phyloP scores from a whole-genome alignment of 2,329 filamentous ascomycete species.

The Pseudopyrenochaeta lycopersici region DNA sequence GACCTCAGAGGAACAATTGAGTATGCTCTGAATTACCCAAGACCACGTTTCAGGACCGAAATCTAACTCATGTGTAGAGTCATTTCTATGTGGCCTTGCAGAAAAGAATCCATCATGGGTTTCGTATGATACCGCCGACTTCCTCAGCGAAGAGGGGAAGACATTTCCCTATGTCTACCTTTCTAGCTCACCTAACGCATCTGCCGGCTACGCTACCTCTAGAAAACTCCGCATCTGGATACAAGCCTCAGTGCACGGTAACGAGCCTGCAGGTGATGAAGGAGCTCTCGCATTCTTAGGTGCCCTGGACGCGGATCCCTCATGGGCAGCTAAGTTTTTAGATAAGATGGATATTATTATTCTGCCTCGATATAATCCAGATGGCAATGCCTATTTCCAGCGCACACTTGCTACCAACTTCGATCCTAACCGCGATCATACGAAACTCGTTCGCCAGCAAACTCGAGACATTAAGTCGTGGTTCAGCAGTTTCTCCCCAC shows the following conservation, averaged over 20 bases:
- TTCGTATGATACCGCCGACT: constrained; percentile 35
- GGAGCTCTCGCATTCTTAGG: constrained; percentile 46
- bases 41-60: too few species aligned
- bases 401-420: constrained; percentile 47
- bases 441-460: constrained; percentile 47
- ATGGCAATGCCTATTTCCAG: constrained; percentile 50
- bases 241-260: constrained; percentile 49
- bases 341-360: constrained; percentile 46
- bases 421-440: constrained; percentile 50
- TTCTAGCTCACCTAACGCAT: constrained; percentile 21
- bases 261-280: constrained; percentile 51
- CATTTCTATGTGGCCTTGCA: constrained; percentile 38
- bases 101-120: constrained; percentile 45
- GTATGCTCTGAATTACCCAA: constrained; percentile 10
- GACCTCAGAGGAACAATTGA: constrained; percentile 34
- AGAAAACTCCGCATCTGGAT: constrained; percentile 48
- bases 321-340: constrained; percentile 43
- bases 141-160: constrained; percentile 45
- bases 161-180: constrained; percentile 44
- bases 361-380: constrained; percentile 48
- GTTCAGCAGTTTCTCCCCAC: constrained; percentile 41
- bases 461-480: constrained; percentile 46
- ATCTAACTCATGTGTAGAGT: constrained; percentile 23
- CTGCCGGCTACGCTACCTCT: constrained; percentile 5
- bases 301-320: constrained; percentile 42